phyloP scores from a whole-genome alignment of 495 filamentous ascomycete genomes.

The Beverwykella pulmonaria region DNA sequence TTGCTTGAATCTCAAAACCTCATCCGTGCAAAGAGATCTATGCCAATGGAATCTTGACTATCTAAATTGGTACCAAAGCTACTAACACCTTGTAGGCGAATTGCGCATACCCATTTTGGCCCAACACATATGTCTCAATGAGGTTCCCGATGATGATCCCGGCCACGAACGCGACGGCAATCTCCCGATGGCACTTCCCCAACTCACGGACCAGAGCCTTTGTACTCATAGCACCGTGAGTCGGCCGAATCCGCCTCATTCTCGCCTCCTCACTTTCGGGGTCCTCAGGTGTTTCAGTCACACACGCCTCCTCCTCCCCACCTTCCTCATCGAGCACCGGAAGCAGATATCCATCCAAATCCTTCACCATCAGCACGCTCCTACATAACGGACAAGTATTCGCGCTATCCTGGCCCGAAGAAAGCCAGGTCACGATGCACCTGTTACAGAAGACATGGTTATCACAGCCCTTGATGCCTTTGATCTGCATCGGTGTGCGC shows the following conservation, averaged over 20 bases:
- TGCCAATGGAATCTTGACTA: neutral
- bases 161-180: too few species aligned
- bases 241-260: neutral
- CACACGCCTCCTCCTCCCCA: neutral
- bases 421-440: conserved; percentile 1
- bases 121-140: too few species aligned
- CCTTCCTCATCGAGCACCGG: neutral
- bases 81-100: too few species aligned
- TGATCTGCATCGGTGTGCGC: neutral
- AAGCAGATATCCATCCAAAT: too few species aligned
- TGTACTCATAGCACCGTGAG: too few species aligned
- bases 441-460: conserved; percentile 3
- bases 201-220: too few species aligned
- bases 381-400: conserved; percentile 1
- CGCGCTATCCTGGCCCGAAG: neutral
- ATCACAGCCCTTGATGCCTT: neutral
- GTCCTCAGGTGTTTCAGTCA: neutral
- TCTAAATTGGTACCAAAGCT: too few species aligned
- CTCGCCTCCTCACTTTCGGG: neutral
- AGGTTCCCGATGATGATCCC: too few species aligned
- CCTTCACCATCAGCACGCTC: neutral
- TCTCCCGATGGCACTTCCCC: too few species aligned
- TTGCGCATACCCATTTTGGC: too few species aligned
- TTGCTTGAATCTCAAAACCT: neutral
- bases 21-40: neutral